Conservation (phyloP, 139 green algal genomes). For the Diplosphaera chodatii region DNA sequence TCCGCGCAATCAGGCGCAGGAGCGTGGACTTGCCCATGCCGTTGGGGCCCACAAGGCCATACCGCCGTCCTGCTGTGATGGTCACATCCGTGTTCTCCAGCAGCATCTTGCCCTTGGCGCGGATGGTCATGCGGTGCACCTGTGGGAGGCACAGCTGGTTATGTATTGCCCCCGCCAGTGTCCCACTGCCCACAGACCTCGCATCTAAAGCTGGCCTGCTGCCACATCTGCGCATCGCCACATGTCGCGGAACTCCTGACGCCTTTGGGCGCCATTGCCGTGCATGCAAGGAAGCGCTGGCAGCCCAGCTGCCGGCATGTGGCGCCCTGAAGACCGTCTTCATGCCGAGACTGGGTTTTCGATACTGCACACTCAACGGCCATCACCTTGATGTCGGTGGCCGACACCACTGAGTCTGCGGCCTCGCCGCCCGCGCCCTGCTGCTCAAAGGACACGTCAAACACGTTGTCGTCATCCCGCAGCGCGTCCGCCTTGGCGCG, state of each 20-base stretch:
- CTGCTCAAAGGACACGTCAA: slow-evolving; percentile 88
- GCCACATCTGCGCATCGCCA: too few species aligned
- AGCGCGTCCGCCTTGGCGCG: slow-evolving; percentile 77
- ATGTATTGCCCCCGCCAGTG: too few species aligned
- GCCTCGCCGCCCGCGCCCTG: slow-evolving; percentile 49
- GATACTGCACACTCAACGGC: too few species aligned
- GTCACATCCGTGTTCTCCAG: slow-evolving; percentile 88
- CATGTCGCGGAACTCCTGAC: too few species aligned
- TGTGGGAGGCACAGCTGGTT: slow-evolving; percentile 26
- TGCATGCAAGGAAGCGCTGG: too few species aligned
- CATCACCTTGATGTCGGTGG: slow-evolving; percentile 92
- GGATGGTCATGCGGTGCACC: slow-evolving; percentile 94
- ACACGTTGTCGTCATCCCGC: slow-evolving; percentile 92
- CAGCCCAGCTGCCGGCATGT: too few species aligned
- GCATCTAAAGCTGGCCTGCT: too few species aligned
- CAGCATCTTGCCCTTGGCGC: slow-evolving; percentile 95
- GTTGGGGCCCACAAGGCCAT: slow-evolving; percentile 84
- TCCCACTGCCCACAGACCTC: too few species aligned
- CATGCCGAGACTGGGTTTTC: too few species aligned
- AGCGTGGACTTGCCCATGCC: slow-evolving; percentile 97
- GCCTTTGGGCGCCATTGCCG: too few species aligned
- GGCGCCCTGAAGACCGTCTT: too few species aligned
- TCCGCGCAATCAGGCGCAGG: slow-evolving; percentile 86
- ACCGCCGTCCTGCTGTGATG: slow-evolving; percentile 79
- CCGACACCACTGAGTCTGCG: slow-evolving; percentile 31